These are phyloP conservation scores for Daldinia loculata DNA, from an alignment of 495 filamentous ascomycete genomes.

Conservation along the genomic window DNA sequence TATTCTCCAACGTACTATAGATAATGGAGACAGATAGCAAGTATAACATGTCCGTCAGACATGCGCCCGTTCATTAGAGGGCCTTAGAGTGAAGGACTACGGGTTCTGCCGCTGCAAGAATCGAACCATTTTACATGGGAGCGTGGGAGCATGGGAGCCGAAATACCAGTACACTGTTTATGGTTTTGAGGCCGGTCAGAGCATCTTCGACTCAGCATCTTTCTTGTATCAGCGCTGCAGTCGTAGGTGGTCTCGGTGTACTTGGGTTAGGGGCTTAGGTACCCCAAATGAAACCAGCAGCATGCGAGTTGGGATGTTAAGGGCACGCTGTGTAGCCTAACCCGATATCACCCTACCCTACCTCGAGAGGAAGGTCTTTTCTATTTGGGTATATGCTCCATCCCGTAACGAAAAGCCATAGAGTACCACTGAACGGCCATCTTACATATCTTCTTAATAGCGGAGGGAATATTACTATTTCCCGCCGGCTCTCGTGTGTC, in stretches of 20 bases:
- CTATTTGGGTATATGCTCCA: not conserved
- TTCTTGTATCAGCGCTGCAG: not conserved
- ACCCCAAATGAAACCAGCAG: not conserved
- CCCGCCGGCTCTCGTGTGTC: conserved; percentile 13
- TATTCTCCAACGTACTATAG: not conserved
- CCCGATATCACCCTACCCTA: not conserved
- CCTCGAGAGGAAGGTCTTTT: not conserved
- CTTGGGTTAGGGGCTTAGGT: too few species aligned
- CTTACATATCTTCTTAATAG: not conserved
- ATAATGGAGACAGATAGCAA: not conserved
- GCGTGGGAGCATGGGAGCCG: not conserved
- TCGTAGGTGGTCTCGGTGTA: not conserved
- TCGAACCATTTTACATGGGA: not conserved
- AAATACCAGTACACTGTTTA: not conserved
- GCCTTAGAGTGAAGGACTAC: not conserved
- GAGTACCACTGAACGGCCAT: not conserved
- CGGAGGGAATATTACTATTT: not conserved
- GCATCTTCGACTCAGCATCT: not conserved
- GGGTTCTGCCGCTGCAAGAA: not conserved
- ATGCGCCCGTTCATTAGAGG: not conserved
- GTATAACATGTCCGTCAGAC: not conserved
- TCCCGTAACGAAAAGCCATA: not conserved
- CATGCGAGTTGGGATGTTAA: not conserved
- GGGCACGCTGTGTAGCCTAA: not conserved
- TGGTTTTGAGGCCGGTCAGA: not conserved